Evolutionary conservation across 208 protist species (phyloP).

Genomic region (Leishmania martiniquensis): DNA sequence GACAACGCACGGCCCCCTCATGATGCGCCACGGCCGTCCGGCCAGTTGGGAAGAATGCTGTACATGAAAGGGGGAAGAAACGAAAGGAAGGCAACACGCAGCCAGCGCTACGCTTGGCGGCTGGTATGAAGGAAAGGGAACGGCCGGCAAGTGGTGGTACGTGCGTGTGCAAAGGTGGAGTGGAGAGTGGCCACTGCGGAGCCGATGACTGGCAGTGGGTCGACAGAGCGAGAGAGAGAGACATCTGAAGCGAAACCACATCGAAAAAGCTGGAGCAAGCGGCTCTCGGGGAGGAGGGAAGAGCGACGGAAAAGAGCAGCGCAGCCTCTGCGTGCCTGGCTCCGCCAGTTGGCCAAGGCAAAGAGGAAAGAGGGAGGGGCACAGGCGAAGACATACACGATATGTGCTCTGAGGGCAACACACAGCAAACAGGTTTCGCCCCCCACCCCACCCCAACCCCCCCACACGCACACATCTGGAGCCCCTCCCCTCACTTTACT

Average conservation of each 20-base stretch:
- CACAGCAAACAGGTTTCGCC: background rate
- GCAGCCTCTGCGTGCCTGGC: background rate
- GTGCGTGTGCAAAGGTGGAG: background rate
- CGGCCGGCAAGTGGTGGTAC: background rate
- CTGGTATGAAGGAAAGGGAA: background rate
- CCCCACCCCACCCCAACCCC: no score
- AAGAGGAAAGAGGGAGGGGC: background rate
- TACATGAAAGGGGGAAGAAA: slow-evolving; percentile 2
- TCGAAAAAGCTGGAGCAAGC: background rate
- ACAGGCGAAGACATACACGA: background rate
- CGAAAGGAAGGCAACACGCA: background rate
- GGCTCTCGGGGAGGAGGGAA: background rate
- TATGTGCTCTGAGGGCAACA: no score
- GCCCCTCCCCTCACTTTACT: no score
- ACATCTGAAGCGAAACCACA: background rate
- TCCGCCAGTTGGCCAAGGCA: background rate
- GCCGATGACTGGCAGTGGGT: background rate
- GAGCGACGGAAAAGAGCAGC: background rate
- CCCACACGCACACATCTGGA: no score
- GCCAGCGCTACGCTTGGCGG: background rate
- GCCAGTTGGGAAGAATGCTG: background rate
- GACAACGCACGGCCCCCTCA: background rate
- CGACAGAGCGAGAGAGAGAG: background rate
- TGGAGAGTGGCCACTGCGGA: background rate
- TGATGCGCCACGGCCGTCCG: background rate